phyloP scores from a whole-genome alignment of 306 rosid species.

The Cicer bijugum region DNA sequence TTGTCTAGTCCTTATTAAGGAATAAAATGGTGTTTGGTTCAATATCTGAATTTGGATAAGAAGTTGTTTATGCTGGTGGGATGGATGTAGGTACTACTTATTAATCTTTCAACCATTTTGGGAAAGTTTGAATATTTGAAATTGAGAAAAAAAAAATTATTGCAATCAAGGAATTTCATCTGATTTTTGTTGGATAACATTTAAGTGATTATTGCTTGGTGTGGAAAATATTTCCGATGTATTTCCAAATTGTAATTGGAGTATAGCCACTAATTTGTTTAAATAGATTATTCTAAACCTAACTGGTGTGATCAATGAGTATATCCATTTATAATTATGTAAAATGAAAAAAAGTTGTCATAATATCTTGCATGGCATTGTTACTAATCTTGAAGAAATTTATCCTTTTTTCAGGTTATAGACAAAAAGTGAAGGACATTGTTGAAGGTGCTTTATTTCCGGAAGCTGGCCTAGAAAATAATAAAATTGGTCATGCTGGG shows the following conservation, averaged over 20 bases:
- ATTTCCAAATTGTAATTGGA: too few species aligned
- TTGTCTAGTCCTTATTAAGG: neutral
- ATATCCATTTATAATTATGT: neutral
- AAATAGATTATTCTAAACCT: too few species aligned
- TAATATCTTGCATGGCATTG: slow-evolving; percentile 5
- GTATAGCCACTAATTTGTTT: too few species aligned
- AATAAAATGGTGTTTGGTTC: neutral
- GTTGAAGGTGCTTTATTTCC: slow-evolving; percentile 91
- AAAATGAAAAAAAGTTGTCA: neutral
- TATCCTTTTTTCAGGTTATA: slow-evolving; percentile 61
- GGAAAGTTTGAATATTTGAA: too few species aligned
- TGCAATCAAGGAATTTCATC: too few species aligned
- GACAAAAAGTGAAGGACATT: slow-evolving; percentile 80
- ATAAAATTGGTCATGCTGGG: slow-evolving; percentile 81
- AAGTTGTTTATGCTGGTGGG: neutral
- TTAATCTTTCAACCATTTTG: too few species aligned
- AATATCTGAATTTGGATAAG: neutral
- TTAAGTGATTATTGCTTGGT: too few species aligned
- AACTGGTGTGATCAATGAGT: neutral
- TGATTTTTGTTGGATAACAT: too few species aligned
- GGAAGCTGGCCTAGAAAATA: slow-evolving; percentile 78
- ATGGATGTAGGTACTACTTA: too few species aligned
- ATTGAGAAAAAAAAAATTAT: too few species aligned
- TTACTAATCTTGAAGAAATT: slow-evolving; percentile 5
- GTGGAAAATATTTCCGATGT: too few species aligned